A percentile compares a stretch with the other conserved stretches of the same genome.
Conservation (phyloP, 768 basidiomycete genomes). For the Mycena sanguinolenta region DNA sequence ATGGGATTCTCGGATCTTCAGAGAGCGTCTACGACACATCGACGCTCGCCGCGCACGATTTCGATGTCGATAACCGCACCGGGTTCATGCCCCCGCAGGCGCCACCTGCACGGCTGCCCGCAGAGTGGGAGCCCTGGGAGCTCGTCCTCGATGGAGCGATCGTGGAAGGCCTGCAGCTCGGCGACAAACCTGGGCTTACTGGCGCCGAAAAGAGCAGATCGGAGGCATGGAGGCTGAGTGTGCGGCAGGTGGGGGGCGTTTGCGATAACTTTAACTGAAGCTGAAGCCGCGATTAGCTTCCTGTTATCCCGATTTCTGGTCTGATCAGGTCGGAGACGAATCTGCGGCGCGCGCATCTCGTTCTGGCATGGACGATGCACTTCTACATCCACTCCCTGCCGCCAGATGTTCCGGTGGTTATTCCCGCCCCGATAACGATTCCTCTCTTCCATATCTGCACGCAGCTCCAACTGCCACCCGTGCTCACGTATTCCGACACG, state of each 20-base stretch:
- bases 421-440: constrained; percentile 79
- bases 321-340: constrained; percentile 65
- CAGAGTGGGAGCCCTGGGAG: constrained; percentile 83
- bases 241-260: constrained; percentile 60
- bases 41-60: constrained; percentile 86
- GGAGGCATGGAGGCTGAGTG: constrained; percentile 64
- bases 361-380: constrained; percentile 81
- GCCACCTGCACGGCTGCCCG: constrained; percentile 74
- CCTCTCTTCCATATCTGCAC: constrained; percentile 81
- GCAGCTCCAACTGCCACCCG: constrained; percentile 84
- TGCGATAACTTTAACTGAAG: constrained; percentile 9
- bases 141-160: constrained; percentile 64
- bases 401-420: constrained; percentile 61
- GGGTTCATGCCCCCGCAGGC: constrained; percentile 92
- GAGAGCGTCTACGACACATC: constrained; percentile 59
- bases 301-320: constrained; percentile 60
- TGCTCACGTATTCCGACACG: constrained; percentile 92
- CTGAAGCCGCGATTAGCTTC: constrained; percentile 57
- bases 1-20: constrained; percentile 40
- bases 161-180: constrained; percentile 66
- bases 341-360: constrained; percentile 80
- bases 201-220: constrained; percentile 55
- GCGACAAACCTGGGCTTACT: constrained; percentile 60
- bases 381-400: constrained; percentile 82
- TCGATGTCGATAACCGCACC: constrained; percentile 91